phyloP scores from a whole-genome alignment of 305 asterid species.

The Solanum hybrid region DNA sequence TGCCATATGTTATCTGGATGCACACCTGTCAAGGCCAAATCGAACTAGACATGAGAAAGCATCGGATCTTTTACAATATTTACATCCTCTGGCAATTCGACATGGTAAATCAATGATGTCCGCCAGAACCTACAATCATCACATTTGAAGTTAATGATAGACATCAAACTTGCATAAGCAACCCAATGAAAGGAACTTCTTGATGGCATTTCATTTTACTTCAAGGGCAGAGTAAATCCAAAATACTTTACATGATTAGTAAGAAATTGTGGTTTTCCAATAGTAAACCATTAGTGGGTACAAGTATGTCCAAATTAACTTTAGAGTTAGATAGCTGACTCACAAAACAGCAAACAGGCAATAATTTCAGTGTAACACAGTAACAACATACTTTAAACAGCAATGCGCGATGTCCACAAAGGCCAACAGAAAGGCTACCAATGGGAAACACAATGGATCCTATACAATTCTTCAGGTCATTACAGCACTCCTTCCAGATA shows the following conservation, averaged over 20 bases:
- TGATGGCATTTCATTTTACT: neutral
- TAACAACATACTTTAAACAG: constrained; percentile 69
- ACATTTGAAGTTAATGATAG: neutral
- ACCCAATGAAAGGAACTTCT: neutral
- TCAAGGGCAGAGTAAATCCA: neutral
- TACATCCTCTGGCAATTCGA: constrained; percentile 96
- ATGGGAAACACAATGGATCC: constrained; percentile 80
- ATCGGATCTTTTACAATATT: constrained; percentile 63
- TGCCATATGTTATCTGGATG: neutral
- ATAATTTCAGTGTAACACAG: no score
- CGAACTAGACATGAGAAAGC: constrained; percentile 95
- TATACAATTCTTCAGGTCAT: constrained; percentile 74
- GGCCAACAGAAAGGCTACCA: constrained; percentile 75
- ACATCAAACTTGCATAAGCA: neutral
- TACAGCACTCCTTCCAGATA: constrained; percentile 78
- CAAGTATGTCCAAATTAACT: neutral
- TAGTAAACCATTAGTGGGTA: neutral
- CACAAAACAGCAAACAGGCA: neutral
- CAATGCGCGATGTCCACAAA: constrained; percentile 83
- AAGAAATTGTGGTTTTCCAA: neutral
- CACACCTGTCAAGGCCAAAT: constrained; percentile 76
- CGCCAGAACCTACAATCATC: constrained; percentile 65
- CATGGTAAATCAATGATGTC: constrained; percentile 89
- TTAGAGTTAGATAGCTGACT: neutral
- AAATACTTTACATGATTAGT: neutral